A percentile compares a stretch with the other conserved stretches of the same genome.
These are phyloP conservation scores for Hyaloscypha bicolor DNA, from an alignment of 495 filamentous ascomycete genomes.

Conservation along the genomic window DNA sequence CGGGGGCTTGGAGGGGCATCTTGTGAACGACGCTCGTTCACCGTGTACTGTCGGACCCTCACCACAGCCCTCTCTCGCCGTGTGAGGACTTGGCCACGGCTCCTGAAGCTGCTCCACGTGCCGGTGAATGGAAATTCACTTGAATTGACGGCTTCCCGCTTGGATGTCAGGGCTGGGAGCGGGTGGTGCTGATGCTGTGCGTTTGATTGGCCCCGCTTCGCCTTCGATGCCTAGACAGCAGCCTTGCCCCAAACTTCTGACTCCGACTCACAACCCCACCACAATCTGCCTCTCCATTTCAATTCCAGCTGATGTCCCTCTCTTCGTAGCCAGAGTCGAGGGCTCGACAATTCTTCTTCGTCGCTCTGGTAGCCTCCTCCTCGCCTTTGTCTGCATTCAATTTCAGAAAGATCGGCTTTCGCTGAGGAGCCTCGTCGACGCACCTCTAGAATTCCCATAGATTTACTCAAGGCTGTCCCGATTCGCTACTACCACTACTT, in stretches of 20 bases:
- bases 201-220: neutral
- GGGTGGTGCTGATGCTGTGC: neutral
- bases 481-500: no score
- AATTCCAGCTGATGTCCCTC: neutral
- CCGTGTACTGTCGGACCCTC: neutral
- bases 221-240: conserved; percentile 1
- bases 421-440: neutral
- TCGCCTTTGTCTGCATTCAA: neutral
- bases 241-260: neutral
- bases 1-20: neutral
- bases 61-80: neutral
- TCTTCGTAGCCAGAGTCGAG: neutral
- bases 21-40: neutral
- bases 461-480: no score
- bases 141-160: neutral
- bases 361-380: neutral
- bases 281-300: neutral
- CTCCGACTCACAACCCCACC: neutral
- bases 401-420: neutral
- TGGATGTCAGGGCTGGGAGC: neutral
- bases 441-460: neutral
- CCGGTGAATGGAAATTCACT: neutral
- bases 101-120: neutral
- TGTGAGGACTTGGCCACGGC: neutral
- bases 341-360: neutral